Percentiles rank a stretch among this genome's conserved stretches.
These are phyloP conservation scores for Fusarium lateritium DNA, from an alignment of 2,329 filamentous ascomycete species.

Conservation along the genomic window DNA sequence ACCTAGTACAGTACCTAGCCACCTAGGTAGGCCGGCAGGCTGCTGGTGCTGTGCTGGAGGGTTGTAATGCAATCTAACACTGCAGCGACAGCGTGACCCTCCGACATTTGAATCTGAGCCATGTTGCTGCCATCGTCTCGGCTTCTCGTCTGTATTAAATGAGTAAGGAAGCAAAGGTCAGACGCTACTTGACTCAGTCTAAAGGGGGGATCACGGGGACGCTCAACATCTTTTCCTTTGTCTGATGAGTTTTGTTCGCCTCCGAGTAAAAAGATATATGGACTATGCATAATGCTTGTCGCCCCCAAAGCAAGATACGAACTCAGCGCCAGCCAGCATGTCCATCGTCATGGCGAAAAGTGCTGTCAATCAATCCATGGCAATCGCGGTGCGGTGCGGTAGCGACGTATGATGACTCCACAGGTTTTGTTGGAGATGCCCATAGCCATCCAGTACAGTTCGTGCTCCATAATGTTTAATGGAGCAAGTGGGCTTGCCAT, in stretches of 20 bases:
- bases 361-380: constrained; percentile 5
- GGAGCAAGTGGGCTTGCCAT: constrained; percentile 29
- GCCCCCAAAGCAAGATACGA: constrained; percentile 4
- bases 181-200: constrained; percentile 45
- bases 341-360: constrained; percentile 23
- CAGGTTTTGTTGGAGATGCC: constrained; percentile 14
- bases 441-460: constrained; percentile 17
- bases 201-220: constrained; percentile 34
- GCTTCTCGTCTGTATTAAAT: constrained; percentile 41
- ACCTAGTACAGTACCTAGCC: no score
- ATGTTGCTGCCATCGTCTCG: constrained; percentile 39
- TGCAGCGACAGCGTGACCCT: constrained; percentile 45
- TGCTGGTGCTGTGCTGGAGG: constrained; percentile 11
- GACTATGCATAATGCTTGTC: constrained; percentile 11
- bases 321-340: constrained; percentile 12
- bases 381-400: constrained; percentile 15
- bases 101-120: constrained; percentile 41
- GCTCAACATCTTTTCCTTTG: constrained; percentile 25
- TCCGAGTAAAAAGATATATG: not conserved
- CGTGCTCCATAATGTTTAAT: constrained; percentile 15
- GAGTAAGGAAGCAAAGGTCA: constrained; percentile 43
- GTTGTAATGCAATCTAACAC: constrained; percentile 42
- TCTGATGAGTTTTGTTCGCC: constrained; percentile 15
- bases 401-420: constrained; percentile 27
- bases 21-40: not conserved